Base-by-base conservation (phyloP, 139 green algal genomes). In the Zygnema circumcarinatum region DNA sequence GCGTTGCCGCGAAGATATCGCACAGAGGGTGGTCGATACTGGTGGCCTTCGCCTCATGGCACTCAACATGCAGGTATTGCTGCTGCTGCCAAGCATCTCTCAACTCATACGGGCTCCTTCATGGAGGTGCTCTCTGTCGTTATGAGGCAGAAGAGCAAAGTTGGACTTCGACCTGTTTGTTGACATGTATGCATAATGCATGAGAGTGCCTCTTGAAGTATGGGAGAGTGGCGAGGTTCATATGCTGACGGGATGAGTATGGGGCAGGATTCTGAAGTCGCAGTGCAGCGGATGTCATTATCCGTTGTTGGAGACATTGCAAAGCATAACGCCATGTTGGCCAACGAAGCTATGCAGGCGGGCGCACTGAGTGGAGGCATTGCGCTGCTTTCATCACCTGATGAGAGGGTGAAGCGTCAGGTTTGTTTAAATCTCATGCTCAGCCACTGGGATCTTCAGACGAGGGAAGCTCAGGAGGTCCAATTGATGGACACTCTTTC, bases 331-430 rank as follows among this genome's bases (percentile, higher is more conserved):
- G 93, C 95, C 0, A 94, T 97, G 93, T 92, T 96, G 73, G 96
- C 96, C 1, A 94, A 97, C 91, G 92, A 93, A 1, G 92, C 98
- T 38, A 95, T 97, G 20, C 95, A 98, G 79, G 95, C 95, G 29
- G 95, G 95, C 0, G 47, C 39, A 0, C n/a, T 47, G 74, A 31
- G 32, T 1, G 74, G 39, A 29, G 33, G 32, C 11, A 31, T 47
- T 0, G 74, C 39, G 1, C 47, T 62, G 7, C 91, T 98, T 3
- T 88, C 94, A 79, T 96, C 93, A 83, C 94, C 95, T 72, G 95
- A 98, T 62, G 93, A 89, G 78, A 98, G 97, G 92, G 92, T 98
- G 42, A 96, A 97, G 90, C 89, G 95, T 0, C 95, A 97, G 92
- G 94, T 88, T n/a, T n/a, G n/a, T n/a, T n/a, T n/a, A n/a, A n/a